Percentiles rank a stretch among this genome's conserved stretches.
phyloP scores from a whole-genome alignment of 1,139 yeast genomes.

The Yamadazyma blattariae region DNA sequence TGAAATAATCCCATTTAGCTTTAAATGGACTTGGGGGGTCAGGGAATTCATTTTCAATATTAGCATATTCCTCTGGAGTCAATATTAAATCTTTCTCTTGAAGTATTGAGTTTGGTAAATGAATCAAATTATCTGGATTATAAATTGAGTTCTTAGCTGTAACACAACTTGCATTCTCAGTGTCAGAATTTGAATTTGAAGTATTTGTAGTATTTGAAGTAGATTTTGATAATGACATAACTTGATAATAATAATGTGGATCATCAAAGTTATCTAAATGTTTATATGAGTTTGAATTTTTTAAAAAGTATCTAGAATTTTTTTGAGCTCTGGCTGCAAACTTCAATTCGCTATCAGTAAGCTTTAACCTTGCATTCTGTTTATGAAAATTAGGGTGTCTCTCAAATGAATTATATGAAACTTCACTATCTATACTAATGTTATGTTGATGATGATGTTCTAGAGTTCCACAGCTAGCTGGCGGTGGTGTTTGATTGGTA shows the following conservation, averaged over 20 bases:
- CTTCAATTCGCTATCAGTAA: slow-evolving; percentile 6
- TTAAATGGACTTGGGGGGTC: slow-evolving; percentile 11
- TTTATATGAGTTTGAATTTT: slow-evolving; percentile 3
- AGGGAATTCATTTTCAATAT: slow-evolving; percentile 11
- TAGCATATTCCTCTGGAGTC: slow-evolving; percentile 11
- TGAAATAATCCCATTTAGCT: slow-evolving; percentile 11
- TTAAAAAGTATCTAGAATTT: slow-evolving; percentile 15
- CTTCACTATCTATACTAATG: neutral
- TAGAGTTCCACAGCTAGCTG: too few species aligned
- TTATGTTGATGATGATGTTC: neutral
- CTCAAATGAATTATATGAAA: neutral
- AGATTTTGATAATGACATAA: slow-evolving; percentile 2
- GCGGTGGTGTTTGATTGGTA: neutral
- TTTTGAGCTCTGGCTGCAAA: slow-evolving; percentile 13
- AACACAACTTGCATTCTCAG: neutral
- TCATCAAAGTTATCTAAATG: slow-evolving; percentile 12
- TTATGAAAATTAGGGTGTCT: slow-evolving; percentile 17
- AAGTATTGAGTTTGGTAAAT: neutral
- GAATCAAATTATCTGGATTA: too few species aligned
- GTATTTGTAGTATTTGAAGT: neutral
- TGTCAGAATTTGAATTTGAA: neutral
- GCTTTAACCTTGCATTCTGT: slow-evolving; percentile 10
- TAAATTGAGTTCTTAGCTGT: too few species aligned
- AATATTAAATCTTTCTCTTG: slow-evolving; percentile 8
- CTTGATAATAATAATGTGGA: slow-evolving; percentile 15